Evolutionary conservation across 78 protist genomes (phyloP).

Genomic region (slime mould (Dictyostelium discoideum)): dicty_2.7 NC_007091.3:4109001-4109500

Average conservation of each 20-base stretch:
- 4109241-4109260: background rate
- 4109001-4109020: background rate
- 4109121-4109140: background rate
- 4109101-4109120: background rate
- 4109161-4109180: background rate
- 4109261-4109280: background rate
- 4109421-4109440: background rate
- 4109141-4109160: background rate
- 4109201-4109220: constrained; percentile 3
- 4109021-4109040: constrained; percentile 5
- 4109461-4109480: background rate
- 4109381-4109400: background rate
- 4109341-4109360: background rate
- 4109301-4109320: background rate
- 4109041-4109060: background rate
- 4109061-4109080: background rate
- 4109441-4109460: background rate
- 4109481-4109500: background rate
- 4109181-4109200: constrained; percentile 5
- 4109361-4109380: background rate
- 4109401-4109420: background rate
- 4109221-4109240: background rate
- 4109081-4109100: background rate
- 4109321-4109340: background rate
- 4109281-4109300: background rate